Base-by-base conservation (phyloP, 225 moss, liverwort and hornwort species). In the Pseudisothecium myosuroides region DNA sequence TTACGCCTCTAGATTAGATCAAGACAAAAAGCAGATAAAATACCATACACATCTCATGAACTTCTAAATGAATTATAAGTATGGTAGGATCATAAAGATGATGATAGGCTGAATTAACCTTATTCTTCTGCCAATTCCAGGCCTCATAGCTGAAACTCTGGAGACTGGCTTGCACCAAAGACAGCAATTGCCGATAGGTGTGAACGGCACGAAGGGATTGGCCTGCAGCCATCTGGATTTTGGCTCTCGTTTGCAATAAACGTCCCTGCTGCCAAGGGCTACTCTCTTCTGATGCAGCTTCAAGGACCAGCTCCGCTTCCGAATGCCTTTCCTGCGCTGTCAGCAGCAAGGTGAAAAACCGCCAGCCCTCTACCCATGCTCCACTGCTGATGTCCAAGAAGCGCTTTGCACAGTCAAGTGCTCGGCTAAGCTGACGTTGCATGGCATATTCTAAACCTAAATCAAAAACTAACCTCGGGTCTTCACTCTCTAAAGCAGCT, bases 261-360 rank as follows among this genome's bases (percentile, higher is more conserved):
- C 94, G 93, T 17, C 98, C 98, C 87, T 98, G 98, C 87, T 98
- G 96, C 97, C 97, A 98, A 87, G 94, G 96, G 87, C 93, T 96
- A 65, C 97, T 96, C 83, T 98, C 95, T 90, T 98, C 97, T 74
- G 97, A 81, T 88, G 97, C 97, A 86, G 96, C 96, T 88, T 98
- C 96, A 39, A 98, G 91, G 60, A 97, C 97, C 83, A 94, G 91
- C 90, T 96, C 97, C 14, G 97, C 98, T 87, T 98, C 98, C 55
- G 88, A 89, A 89, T 95, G 94, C 90, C 96, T 94, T 82, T 96
- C 95, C 90, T 97, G 96, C 55, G 96, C 95, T 87, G 98, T 96
- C 60, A 98, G 90, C 76, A 98, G 92, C 60, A 98, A 93, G 17
- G 96, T 95, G 68, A 98, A 93, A 82, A 98, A 91, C 83, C 96